Percentiles rank a stretch among this genome's conserved stretches.
phyloP scores from a whole-genome alignment of 2,329 filamentous ascomycete genomes.

The Ophiocordyceps australis region DNA sequence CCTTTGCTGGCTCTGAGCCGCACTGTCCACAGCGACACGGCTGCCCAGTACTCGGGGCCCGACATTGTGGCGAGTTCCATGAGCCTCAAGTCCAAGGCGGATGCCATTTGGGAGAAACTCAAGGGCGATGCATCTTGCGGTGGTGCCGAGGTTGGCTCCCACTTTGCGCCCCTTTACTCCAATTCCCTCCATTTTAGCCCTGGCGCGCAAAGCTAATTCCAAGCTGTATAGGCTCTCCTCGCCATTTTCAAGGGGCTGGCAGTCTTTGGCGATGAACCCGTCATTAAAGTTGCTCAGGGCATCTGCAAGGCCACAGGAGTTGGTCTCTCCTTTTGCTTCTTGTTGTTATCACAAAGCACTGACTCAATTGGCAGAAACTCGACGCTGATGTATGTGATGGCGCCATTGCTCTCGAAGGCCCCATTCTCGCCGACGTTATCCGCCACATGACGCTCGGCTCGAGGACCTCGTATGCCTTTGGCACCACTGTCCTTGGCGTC shows the following conservation, averaged over 20 bases:
- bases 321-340: neutral
- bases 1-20: slow-evolving; percentile 5
- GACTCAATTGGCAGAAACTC: slow-evolving; percentile 16
- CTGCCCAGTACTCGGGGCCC: neutral
- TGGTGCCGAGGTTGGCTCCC: slow-evolving; percentile 9
- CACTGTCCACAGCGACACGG: slow-evolving; percentile 1
- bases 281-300: slow-evolving; percentile 13
- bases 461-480: slow-evolving; percentile 30
- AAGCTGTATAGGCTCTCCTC: slow-evolving; percentile 8
- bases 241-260: slow-evolving; percentile 23
- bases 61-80: slow-evolving; percentile 4
- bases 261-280: slow-evolving; percentile 19
- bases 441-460: slow-evolving; percentile 27
- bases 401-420: slow-evolving; percentile 29
- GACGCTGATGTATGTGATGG: slow-evolving; percentile 38
- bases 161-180: neutral
- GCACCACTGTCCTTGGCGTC: slow-evolving; percentile 31
- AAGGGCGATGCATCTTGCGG: slow-evolving; percentile 8
- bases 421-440: slow-evolving; percentile 29
- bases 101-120: slow-evolving; percentile 9
- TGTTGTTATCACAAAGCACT: neutral
- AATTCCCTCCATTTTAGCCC: neutral
- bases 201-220: no score
- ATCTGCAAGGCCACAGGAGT: slow-evolving; percentile 16
- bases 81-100: slow-evolving; percentile 2